phyloP scores from a whole-genome alignment of 1,284 basidiomycete species.

The Blastosporella zonata region DNA sequence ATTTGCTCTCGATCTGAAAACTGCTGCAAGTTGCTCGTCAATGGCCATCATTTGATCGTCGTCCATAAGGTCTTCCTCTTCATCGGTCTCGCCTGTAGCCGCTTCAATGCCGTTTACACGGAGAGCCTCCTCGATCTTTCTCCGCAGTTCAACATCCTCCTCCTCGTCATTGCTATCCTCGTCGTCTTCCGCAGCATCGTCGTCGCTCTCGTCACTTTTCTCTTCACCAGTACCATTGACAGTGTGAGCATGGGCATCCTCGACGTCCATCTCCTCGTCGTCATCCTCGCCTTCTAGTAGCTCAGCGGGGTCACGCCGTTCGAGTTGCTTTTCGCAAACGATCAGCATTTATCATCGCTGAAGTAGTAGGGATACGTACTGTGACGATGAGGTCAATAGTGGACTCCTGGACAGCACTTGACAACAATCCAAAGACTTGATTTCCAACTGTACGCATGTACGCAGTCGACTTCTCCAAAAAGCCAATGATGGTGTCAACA shows the following conservation, averaged over 20 bases:
- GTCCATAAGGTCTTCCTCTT: constrained; percentile 77
- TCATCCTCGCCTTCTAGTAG: constrained; percentile 48
- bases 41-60: constrained; percentile 98
- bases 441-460: constrained; percentile 83
- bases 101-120: constrained; percentile 69
- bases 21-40: constrained; percentile 88
- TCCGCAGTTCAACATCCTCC: constrained; percentile 63
- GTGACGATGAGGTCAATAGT: constrained; percentile 84
- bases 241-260: constrained; percentile 28
- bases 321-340: constrained; percentile 68
- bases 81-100: constrained; percentile 46
- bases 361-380: constrained; percentile 45
- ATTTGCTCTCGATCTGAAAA: constrained; percentile 74
- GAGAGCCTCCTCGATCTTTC: constrained; percentile 77
- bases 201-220: constrained; percentile 28
- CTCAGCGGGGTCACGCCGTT: constrained; percentile 62
- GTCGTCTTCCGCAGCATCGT: constrained; percentile 44
- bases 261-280: constrained; percentile 37
- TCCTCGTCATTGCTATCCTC: constrained; percentile 45
- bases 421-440: constrained; percentile 78
- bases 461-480: constrained; percentile 82
- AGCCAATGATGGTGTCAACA: constrained; percentile 85
- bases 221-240: constrained; percentile 40
- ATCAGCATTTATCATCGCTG: constrained; percentile 2
- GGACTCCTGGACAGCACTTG: constrained; percentile 64